Evolutionary conservation across 768 basidiomycete species (phyloP).

Genomic region (Exsudoporus frostii): DNA sequence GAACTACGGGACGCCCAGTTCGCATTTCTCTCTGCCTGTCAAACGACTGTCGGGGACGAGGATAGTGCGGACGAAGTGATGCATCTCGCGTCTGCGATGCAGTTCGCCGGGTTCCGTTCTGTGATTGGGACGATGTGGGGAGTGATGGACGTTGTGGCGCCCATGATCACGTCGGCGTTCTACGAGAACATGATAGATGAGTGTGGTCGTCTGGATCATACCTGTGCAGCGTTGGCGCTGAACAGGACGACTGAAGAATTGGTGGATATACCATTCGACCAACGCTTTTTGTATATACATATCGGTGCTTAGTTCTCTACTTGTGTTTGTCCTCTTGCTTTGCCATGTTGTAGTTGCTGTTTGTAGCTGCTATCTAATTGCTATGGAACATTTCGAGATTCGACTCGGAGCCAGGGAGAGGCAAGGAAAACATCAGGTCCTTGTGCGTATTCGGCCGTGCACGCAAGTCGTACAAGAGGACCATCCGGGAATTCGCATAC

Average conservation of each 20-base stretch:
- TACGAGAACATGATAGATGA: constrained; percentile 6
- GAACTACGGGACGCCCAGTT: constrained; percentile 3
- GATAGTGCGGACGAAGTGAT: constrained; percentile 23
- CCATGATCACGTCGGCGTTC: too few species aligned
- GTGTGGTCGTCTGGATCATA: constrained; percentile 1
- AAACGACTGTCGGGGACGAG: constrained; percentile 21
- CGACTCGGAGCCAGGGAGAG: too few species aligned
- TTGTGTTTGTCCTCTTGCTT: neutral
- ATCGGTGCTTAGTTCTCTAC: constrained; percentile 5
- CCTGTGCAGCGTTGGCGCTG: constrained; percentile 6
- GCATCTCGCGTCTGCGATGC: constrained; percentile 4
- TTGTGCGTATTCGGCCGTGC: too few species aligned
- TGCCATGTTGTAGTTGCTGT: too few species aligned
- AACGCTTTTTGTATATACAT: constrained; percentile 14
- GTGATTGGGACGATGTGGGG: constrained; percentile 13
- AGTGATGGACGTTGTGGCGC: too few species aligned
- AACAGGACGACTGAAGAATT: neutral
- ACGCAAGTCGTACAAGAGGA: too few species aligned
- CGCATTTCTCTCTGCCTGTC: constrained; percentile 18
- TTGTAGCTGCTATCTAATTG: too few species aligned
- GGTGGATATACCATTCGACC: constrained; percentile 5
- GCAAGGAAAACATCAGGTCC: too few species aligned
- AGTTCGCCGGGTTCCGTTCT: constrained; percentile 6
- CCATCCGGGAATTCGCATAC: too few species aligned
- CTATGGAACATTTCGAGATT: too few species aligned